These are phyloP conservation scores for Beauveria medogensis DNA, from an alignment of 2,329 filamentous ascomycete species.

Conservation along the genomic window DNA sequence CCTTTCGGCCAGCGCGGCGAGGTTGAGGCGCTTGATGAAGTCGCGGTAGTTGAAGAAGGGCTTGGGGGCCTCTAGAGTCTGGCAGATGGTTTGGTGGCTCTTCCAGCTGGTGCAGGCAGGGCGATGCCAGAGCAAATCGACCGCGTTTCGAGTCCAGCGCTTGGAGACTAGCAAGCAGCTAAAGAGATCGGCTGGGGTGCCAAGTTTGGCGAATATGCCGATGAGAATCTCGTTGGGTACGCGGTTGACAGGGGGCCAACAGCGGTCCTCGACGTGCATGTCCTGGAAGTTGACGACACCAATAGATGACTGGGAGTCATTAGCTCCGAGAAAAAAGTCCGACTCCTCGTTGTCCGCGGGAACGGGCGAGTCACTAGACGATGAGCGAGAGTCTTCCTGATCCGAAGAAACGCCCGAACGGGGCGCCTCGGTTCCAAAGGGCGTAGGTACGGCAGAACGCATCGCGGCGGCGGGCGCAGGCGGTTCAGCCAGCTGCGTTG, in stretches of 20 bases:
- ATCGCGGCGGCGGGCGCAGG: constrained; percentile 5
- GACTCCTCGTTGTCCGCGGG: constrained; percentile 82
- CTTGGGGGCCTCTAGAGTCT: constrained; percentile 61
- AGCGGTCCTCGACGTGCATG: constrained; percentile 61
- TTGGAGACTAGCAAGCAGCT: constrained; percentile 92
- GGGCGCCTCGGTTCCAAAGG: constrained; percentile 14
- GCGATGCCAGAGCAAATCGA: constrained; percentile 90
- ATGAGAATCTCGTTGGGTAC: constrained; percentile 94
- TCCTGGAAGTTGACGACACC: constrained; percentile 72
- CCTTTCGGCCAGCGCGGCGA: constrained; percentile 65
- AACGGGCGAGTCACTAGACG: constrained; percentile 66
- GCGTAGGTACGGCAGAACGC: constrained; percentile 14
- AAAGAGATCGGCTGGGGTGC: constrained; percentile 65
- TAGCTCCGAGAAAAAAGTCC: constrained; percentile 81
- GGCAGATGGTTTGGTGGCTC: constrained; percentile 73
- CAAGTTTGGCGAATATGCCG: constrained; percentile 79
- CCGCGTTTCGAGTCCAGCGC: constrained; percentile 84
- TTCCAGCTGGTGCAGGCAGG: constrained; percentile 83
- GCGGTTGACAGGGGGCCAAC: constrained; percentile 70
- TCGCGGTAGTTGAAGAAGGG: constrained; percentile 84
- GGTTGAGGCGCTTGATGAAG: constrained; percentile 85
- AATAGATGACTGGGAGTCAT: constrained; percentile 89
- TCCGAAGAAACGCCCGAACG: constrained; percentile 24
- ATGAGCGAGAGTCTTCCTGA: constrained; percentile 49
- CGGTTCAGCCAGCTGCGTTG: neutral